phyloP scores from a whole-genome alignment of 2,329 filamentous ascomycete genomes.

The Parastagonospora avenae region DNA sequence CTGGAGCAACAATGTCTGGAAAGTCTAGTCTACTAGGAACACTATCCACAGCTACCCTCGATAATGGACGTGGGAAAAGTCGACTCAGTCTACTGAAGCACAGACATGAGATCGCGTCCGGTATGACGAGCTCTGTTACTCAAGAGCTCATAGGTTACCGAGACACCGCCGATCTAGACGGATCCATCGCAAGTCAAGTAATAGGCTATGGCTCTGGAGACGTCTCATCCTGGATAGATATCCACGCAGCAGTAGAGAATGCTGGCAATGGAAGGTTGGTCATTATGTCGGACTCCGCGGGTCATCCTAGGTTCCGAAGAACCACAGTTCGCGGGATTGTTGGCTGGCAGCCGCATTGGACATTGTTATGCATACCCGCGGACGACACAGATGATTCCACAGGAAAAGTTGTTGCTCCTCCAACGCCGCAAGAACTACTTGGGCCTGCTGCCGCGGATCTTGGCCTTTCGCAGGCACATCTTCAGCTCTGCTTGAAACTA shows the following conservation, averaged over 20 bases:
- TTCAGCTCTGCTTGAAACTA: constrained; percentile 83
- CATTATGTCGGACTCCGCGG: constrained; percentile 90
- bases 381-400: constrained; percentile 65
- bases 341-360: constrained; percentile 93
- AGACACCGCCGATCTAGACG: constrained; percentile 29
- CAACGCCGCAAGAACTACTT: constrained; percentile 58
- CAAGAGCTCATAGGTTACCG: constrained; percentile 90
- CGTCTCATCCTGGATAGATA: constrained; percentile 91
- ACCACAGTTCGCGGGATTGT: constrained; percentile 89
- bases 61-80: constrained; percentile 91
- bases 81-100: constrained; percentile 88
- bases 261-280: constrained; percentile 76
- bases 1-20: constrained; percentile 86
- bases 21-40: constrained; percentile 92
- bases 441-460: constrained; percentile 62
- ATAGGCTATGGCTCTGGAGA: constrained; percentile 87
- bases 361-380: constrained; percentile 82
- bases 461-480: constrained; percentile 77
- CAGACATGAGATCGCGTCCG: constrained; percentile 88
- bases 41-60: constrained; percentile 82
- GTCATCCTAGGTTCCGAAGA: constrained; percentile 84
- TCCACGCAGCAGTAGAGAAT: constrained; percentile 77
- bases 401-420: constrained; percentile 52
- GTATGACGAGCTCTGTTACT: constrained; percentile 90
- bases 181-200: constrained; percentile 49